A percentile compares a stretch with the other conserved stretches of the same genome.
phyloP scores from a whole-genome alignment of 768 basidiomycete genomes.

The Podaxis sp. region DNA sequence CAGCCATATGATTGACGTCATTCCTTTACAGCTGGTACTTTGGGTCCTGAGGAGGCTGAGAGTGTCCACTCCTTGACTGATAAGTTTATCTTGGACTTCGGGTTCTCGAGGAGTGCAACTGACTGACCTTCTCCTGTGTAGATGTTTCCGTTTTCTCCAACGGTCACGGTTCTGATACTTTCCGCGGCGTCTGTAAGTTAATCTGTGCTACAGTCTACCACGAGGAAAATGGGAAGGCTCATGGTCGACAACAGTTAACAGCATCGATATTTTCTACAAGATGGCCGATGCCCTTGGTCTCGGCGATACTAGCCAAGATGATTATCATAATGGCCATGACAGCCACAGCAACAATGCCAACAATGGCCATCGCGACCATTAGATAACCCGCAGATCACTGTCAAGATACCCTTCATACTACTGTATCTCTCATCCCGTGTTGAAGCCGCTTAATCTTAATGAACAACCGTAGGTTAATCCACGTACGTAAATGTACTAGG shows the following conservation, averaged over 20 bases:
- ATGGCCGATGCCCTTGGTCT: slow-evolving; percentile 34
- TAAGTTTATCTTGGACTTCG: slow-evolving; percentile 11
- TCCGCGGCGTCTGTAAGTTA: slow-evolving; percentile 41
- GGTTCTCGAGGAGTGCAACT: neutral
- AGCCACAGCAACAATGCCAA: neutral
- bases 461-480: too few relatives aligned
- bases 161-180: slow-evolving; percentile 38
- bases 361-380: neutral
- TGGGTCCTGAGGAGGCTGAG: slow-evolving; percentile 29
- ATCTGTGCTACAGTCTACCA: neutral
- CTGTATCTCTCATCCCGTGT: neutral
- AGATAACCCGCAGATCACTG: neutral
- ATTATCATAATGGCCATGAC: neutral
- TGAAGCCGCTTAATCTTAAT: neutral
- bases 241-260: slow-evolving; percentile 31
- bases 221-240: neutral
- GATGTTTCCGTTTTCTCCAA: slow-evolving; percentile 45
- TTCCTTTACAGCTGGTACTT: slow-evolving; percentile 29
- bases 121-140: slow-evolving; percentile 10
- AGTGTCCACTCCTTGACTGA: slow-evolving; percentile 41
- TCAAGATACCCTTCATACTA: neutral
- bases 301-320: slow-evolving; percentile 3
- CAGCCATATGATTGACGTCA: neutral
- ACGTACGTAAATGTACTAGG: too few relatives aligned
- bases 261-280: slow-evolving; percentile 42